These are phyloP conservation scores for Phanerochaete sordida DNA, from an alignment of 768 basidiomycete genomes.

Conservation along the genomic window DNA sequence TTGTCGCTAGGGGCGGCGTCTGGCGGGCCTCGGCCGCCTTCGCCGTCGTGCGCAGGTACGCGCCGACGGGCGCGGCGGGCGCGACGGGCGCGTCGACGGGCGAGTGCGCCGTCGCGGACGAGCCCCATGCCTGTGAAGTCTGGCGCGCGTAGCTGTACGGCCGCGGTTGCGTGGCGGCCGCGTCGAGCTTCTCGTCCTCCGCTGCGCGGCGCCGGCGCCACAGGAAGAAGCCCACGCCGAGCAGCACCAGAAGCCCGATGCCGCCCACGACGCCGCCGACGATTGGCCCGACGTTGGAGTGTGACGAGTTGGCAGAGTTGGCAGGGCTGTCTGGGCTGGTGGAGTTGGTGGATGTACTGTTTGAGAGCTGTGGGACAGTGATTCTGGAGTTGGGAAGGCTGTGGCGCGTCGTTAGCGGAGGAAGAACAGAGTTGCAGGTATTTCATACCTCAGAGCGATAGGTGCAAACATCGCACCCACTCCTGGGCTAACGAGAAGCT, in stretches of 20 bases:
- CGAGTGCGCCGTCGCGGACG: neutral
- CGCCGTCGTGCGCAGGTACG: too few relatives aligned
- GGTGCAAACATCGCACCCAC: constrained; percentile 6
- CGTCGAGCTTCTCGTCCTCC: neutral
- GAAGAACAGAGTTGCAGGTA: neutral
- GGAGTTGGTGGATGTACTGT: too few relatives aligned
- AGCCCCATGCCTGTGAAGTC: too few relatives aligned
- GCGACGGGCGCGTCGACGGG: too few relatives aligned
- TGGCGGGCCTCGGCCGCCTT: too few relatives aligned
- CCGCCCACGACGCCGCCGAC: constrained; percentile 14
- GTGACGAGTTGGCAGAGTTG: neutral
- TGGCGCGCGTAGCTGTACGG: neutral
- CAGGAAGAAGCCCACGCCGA: constrained; percentile 6
- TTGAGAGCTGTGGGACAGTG: neutral
- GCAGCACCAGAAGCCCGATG: constrained; percentile 2
- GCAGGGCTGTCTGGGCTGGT: too few relatives aligned
- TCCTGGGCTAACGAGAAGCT: neutral
- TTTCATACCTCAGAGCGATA: constrained; percentile 6
- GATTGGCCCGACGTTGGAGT: constrained; percentile 8
- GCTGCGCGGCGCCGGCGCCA: neutral
- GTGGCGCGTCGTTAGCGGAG: neutral
- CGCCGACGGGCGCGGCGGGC: too few relatives aligned
- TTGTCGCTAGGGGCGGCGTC: too few relatives aligned
- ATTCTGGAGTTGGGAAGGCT: constrained; percentile 7
- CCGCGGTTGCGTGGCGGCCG: neutral